Percentiles rank a stretch among this genome's conserved stretches.
phyloP scores from a whole-genome alignment of 768 basidiomycete genomes.

The Boletus sp. region DNA sequence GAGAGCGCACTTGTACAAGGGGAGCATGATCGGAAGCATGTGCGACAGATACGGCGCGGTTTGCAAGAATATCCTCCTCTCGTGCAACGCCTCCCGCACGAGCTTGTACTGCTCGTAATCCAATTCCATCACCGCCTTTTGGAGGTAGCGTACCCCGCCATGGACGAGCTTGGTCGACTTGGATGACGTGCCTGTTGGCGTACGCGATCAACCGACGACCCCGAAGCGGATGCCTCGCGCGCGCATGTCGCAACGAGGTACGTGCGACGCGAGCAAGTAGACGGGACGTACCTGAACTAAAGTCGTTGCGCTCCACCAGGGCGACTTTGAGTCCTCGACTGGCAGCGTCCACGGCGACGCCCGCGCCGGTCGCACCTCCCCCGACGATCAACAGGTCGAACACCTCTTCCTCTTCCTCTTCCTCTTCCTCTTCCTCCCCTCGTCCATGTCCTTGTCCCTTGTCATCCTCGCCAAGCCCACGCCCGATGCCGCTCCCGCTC shows the following conservation, averaged over 20 bases:
- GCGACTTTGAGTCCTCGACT: constrained; percentile 90
- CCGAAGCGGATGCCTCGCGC: background rate
- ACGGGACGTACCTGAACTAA: constrained; percentile 65
- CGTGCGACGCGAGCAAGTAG: too few species aligned
- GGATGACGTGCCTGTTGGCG: constrained; percentile 78
- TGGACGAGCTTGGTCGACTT: constrained; percentile 99
- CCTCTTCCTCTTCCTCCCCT: constrained; percentile 30
- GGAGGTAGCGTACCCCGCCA: constrained; percentile 95
- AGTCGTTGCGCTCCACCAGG: constrained; percentile 91
- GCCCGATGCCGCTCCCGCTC: background rate
- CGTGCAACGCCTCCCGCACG: constrained; percentile 91
- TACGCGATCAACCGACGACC: background rate
- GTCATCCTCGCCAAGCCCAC: too few species aligned
- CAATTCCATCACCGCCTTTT: constrained; percentile 93
- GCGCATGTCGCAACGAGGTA: too few species aligned
- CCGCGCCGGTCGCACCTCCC: constrained; percentile 94
- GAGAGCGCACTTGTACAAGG: constrained; percentile 79
- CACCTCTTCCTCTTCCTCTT: constrained; percentile 51
- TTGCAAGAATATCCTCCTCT: constrained; percentile 90
- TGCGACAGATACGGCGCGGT: constrained; percentile 91
- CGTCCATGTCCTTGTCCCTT: background rate
- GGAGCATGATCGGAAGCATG: constrained; percentile 97
- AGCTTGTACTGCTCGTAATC: constrained; percentile 98
- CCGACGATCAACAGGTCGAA: constrained; percentile 87
- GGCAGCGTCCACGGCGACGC: constrained; percentile 94